Conservation (phyloP, 1,139 yeast genomes). For the Pichia sp. region DNA sequence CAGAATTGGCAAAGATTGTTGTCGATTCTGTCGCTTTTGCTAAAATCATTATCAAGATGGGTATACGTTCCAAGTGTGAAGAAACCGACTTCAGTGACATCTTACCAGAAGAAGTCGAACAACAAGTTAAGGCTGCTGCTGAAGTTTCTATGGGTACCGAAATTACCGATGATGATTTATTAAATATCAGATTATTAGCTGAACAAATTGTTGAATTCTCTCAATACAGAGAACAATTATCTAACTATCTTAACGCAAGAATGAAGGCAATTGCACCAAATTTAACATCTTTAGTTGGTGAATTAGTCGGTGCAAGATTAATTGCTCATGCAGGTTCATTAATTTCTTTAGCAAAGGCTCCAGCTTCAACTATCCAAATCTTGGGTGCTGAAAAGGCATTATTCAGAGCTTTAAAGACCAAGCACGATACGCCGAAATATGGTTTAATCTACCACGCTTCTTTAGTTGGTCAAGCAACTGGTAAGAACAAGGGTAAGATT, state of each 20-base stretch:
- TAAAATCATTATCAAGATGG: conserved; percentile 91
- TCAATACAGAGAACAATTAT: conserved; percentile 90
- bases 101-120: conserved; percentile 90
- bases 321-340: conserved; percentile 98
- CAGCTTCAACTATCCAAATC: conserved; percentile 98
- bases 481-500: conserved; percentile 97
- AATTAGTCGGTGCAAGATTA: conserved; percentile 96
- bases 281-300: conserved; percentile 93
- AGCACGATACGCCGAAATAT: conserved; percentile 98
- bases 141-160: conserved; percentile 99
- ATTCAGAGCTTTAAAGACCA: conserved; percentile 97
- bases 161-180: conserved; percentile 83
- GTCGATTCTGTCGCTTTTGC: conserved; percentile 95
- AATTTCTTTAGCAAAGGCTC: conserved; percentile 93
- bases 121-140: conserved; percentile 85
- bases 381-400: conserved; percentile 99
- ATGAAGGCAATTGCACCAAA: conserved; percentile 99
- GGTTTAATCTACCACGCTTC: conserved; percentile 98
- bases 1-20: conserved; percentile 96
- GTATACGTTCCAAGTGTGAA: conserved; percentile 87
- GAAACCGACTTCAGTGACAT: conserved; percentile 89
- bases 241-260: conserved; percentile 84
- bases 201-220: conserved; percentile 94
- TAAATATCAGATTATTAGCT: conserved; percentile 85
- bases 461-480: conserved; percentile 95